phyloP scores from a whole-genome alignment of 2,329 filamentous ascomycete genomes.

The Paraconiothyrium sp. region DNA sequence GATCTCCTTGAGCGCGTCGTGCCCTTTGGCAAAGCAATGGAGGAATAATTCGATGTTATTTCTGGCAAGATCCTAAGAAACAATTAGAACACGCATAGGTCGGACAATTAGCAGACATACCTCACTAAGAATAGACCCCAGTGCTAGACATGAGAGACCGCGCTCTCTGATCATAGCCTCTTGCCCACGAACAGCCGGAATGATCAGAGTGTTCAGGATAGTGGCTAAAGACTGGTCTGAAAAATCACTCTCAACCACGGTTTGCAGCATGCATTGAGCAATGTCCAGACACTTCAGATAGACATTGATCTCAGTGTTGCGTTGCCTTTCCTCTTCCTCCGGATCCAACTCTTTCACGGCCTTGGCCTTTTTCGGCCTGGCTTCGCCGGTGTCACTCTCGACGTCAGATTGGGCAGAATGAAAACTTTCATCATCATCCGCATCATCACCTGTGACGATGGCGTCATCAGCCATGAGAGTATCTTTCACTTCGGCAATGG shows the following conservation, averaged over 20 bases:
- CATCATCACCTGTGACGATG: slow-evolving; percentile 56
- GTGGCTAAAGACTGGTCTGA: slow-evolving; percentile 90
- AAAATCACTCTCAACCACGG: slow-evolving; percentile 87
- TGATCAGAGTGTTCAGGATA: slow-evolving; percentile 97
- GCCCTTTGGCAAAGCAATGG: slow-evolving; percentile 94
- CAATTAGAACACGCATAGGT: slow-evolving; percentile 16
- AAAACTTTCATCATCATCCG: slow-evolving; percentile 75
- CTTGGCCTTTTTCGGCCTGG: slow-evolving; percentile 40
- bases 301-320: slow-evolving; percentile 89
- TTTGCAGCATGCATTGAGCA: slow-evolving; percentile 95
- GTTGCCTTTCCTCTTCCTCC: slow-evolving; percentile 72
- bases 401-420: slow-evolving; percentile 91
- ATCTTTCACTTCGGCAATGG: slow-evolving; percentile 95
- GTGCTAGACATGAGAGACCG: slow-evolving; percentile 85
- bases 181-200: slow-evolving; percentile 92
- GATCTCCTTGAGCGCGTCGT: slow-evolving; percentile 87
- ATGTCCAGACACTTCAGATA: slow-evolving; percentile 99
- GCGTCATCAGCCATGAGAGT: slow-evolving; percentile 76
- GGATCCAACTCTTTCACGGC: slow-evolving; percentile 52
- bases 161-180: slow-evolving; percentile 92
- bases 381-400: slow-evolving; percentile 58
- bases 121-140: slow-evolving; percentile 91
- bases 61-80: slow-evolving; percentile 75
- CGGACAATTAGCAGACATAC: slow-evolving; percentile 49
- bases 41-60: slow-evolving; percentile 94